These are phyloP conservation scores for Eutypella sp. DNA, from an alignment of 2,329 filamentous ascomycete species.

Conservation along the genomic window DNA sequence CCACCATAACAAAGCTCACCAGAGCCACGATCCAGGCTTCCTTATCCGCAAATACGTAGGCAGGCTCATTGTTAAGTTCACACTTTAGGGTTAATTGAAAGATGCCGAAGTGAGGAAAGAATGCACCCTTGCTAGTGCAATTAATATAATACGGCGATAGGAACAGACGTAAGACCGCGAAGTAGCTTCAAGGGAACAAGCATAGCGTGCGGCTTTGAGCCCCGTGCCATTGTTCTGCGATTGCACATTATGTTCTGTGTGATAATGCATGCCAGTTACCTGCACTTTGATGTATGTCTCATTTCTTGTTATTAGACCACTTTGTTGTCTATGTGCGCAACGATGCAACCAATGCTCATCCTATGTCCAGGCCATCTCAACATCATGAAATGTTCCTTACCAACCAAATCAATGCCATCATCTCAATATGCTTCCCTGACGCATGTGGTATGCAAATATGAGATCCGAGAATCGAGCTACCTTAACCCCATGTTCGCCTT, in stretches of 20 bases:
- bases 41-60: background rate
- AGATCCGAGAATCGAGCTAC: background rate
- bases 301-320: too few species aligned
- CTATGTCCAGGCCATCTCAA: background rate
- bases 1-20: background rate
- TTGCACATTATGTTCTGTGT: too few species aligned
- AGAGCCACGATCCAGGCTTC: background rate
- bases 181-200: too few species aligned
- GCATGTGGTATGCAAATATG: background rate
- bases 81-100: too few species aligned
- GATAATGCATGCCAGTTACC: too few species aligned
- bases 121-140: too few species aligned
- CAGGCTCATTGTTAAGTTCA: too few species aligned
- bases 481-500: constrained; percentile 1
- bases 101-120: too few species aligned
- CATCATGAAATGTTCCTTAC: background rate
- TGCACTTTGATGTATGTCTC: background rate
- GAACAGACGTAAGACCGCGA: too few species aligned
- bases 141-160: too few species aligned
- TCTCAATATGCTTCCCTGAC: background rate
- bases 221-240: too few species aligned
- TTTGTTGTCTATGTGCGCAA: background rate
- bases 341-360: background rate
- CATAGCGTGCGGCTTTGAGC: too few species aligned
- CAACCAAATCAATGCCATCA: background rate